These are phyloP conservation scores for Panaeolus papilionaceus DNA, from an alignment of 768 basidiomycete genomes.

Conservation along the genomic window DNA sequence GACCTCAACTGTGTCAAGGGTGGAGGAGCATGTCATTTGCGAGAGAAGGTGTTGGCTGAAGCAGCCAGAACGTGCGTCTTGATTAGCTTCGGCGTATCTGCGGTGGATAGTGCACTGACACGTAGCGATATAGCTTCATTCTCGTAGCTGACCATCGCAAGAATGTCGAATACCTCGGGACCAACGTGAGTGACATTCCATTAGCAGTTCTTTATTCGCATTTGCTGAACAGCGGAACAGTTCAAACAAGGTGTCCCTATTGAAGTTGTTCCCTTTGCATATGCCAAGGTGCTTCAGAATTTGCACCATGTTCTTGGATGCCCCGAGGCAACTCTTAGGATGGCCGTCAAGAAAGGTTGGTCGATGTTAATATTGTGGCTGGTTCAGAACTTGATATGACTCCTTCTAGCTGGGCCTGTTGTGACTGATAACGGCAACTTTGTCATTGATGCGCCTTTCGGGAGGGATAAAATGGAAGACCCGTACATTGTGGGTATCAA, in stretches of 20 bases:
- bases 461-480: constrained; percentile 66
- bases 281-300: constrained; percentile 83
- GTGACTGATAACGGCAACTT: constrained; percentile 98
- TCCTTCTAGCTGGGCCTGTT: constrained; percentile 81
- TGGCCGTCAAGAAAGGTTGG: constrained; percentile 84
- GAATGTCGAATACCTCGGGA: constrained; percentile 82
- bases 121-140: constrained; percentile 63
- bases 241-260: constrained; percentile 91
- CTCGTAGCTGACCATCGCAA: constrained; percentile 97
- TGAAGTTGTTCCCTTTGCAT: constrained; percentile 97
- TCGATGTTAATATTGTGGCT: background rate
- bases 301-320: constrained; percentile 66
- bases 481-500: constrained; percentile 58
- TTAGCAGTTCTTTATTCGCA: background rate
- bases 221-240: constrained; percentile 41
- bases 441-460: constrained; percentile 95
- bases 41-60: constrained; percentile 98
- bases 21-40: constrained; percentile 94
- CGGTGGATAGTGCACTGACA: background rate
- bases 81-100: background rate
- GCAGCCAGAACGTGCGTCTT: constrained; percentile 80
- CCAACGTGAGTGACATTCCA: constrained; percentile 62
- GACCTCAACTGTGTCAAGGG: constrained; percentile 95
- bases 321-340: constrained; percentile 79
- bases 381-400: background rate